Evolutionary conservation across 2,329 filamentous ascomycete species (phyloP), one percentile per base, ranked within the genome.

Genomic region (Westerdykella sp.): DNA sequence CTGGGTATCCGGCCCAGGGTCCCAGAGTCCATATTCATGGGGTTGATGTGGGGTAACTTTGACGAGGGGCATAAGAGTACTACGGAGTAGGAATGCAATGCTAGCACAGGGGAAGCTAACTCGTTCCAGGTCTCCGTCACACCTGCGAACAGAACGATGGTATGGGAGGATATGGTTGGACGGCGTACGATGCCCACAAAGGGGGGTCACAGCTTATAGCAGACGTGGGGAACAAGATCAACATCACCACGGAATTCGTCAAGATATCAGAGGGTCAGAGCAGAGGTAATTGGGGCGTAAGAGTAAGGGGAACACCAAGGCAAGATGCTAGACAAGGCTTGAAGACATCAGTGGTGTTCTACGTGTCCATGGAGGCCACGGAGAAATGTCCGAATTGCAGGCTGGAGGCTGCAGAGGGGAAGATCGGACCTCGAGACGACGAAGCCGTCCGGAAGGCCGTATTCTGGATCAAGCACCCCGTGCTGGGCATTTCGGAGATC

Each of bases 91-190:
- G 21, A 28, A n/a, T 37, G n/a, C 25, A 35, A 14, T 21, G 25
- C 10, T 14, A 28, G n/a, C 9, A 32, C 12, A 6, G 12, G 15
- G 35, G 18, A 11, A 39, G 39, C 48, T 57, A 40, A 58, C 34
- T n/a, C 3, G 16, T 15, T 23, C 7, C 32, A 63, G 60, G 83
- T 55, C 83, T 96, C 55, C 83, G 91, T 48, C 88, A 95, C 66
- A 95, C 90, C 0, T 96, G 93, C 69, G 90, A 96, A 66, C 90
- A 96, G 64, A 80, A 90, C 64, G 87, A 93, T 61, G 85, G 85
- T 52, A 95, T 97, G 79, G 83, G 80, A 35, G 90, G 90, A 39
- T 97, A 97, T 66, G 91, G 91, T 48, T 98, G 93, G 91, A 89
- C 95, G 55, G 86, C 93, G 63, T 98, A 94, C 68, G 90, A 97